phyloP scores from a whole-genome alignment of 495 filamentous ascomycete genomes.

The Evernia prunastri region DNA sequence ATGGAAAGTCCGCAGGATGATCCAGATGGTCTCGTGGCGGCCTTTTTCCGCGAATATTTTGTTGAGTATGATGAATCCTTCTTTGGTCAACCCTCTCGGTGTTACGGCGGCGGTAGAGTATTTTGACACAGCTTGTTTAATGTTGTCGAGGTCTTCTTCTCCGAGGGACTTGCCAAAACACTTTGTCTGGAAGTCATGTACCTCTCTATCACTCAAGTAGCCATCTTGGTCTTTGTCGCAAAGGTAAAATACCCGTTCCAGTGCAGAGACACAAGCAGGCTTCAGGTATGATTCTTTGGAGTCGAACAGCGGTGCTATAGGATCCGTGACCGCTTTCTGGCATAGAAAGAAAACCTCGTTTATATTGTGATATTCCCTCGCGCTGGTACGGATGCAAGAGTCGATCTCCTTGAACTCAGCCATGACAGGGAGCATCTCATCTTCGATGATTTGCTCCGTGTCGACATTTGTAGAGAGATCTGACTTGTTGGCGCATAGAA shows the following conservation, averaged over 20 bases:
- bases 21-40: constrained; percentile 97
- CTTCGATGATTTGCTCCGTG: constrained; percentile 76
- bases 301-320: constrained; percentile 92
- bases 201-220: constrained; percentile 83
- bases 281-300: constrained; percentile 88
- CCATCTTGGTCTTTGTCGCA: constrained; percentile 96
- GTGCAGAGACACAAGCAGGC: constrained; percentile 74
- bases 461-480: constrained; percentile 66
- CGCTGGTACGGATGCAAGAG: constrained; percentile 91
- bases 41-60: constrained; percentile 96
- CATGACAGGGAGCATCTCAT: constrained; percentile 99
- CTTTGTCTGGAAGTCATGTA: constrained; percentile 81
- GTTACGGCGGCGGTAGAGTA: constrained; percentile 54
- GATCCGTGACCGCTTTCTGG: constrained; percentile 97
- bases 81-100: constrained; percentile 68
- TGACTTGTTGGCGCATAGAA: constrained; percentile 94
- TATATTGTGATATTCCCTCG: constrained; percentile 88
- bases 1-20: constrained; percentile 89
- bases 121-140: constrained; percentile 77
- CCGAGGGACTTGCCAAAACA: constrained; percentile 83
- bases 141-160: constrained; percentile 72
- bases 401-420: constrained; percentile 98
- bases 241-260: constrained; percentile 88
- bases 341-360: constrained; percentile 97
- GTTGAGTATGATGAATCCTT: constrained; percentile 81